Percentiles rank a stretch among this genome's conserved stretches.
Evolutionary conservation across 495 filamentous ascomycete genomes (phyloP).

Genomic region (Lophiostoma macrostomum): DNA sequence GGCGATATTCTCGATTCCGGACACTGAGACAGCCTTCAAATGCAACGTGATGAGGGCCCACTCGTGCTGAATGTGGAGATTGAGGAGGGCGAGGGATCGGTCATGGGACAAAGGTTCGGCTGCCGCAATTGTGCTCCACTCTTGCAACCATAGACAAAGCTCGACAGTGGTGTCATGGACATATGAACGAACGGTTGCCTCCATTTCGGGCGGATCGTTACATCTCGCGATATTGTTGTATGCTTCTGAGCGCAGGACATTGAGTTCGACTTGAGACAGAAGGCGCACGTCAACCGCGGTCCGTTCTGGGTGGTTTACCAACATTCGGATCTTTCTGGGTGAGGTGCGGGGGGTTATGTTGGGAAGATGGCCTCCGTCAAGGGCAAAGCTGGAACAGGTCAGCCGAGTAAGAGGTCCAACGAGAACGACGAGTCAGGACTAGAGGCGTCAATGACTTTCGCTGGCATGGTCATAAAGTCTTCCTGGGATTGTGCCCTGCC

Average conservation of each 20-base stretch:
- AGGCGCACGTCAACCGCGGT: conserved; percentile 50
- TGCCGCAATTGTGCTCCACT: conserved; percentile 19
- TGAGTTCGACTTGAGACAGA: conserved; percentile 53
- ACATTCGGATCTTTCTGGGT: conserved; percentile 45
- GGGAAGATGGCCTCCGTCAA: conserved; percentile 51
- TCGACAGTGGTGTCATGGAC: conserved; percentile 15
- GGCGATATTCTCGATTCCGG: conserved; percentile 31
- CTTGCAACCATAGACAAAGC: conserved; percentile 25
- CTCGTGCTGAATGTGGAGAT: conserved; percentile 30
- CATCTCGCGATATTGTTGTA: conserved; percentile 2
- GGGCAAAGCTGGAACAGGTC: conserved; percentile 43
- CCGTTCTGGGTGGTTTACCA: conserved; percentile 45
- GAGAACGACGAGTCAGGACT: too few species aligned
- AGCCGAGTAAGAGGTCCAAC: background rate
- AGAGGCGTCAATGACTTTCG: too few species aligned
- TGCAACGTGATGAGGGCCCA: conserved; percentile 30
- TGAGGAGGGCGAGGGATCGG: conserved; percentile 13
- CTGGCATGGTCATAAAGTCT: too few species aligned
- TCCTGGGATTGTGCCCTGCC: background rate
- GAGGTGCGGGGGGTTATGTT: conserved; percentile 45
- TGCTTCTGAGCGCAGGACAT: conserved; percentile 33
- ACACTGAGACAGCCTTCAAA: conserved; percentile 20
- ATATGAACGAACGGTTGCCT: conserved; percentile 35
- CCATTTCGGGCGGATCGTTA: conserved; percentile 43
- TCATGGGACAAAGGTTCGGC: background rate